Conservation (phyloP, 352 stramenopile genomes). For the Phytophthora colocasiae region DNA sequence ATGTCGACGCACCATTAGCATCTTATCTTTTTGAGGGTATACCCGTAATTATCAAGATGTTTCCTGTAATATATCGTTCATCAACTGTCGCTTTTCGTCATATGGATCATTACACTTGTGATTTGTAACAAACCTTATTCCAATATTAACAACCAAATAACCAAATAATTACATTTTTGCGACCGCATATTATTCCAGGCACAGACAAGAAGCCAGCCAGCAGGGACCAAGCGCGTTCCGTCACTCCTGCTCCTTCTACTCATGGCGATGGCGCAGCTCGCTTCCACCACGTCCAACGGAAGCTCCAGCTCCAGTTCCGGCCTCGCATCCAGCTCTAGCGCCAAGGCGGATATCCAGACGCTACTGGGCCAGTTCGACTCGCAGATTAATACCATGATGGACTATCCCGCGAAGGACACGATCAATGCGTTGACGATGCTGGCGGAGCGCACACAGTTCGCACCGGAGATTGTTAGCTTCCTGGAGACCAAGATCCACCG, state of each 20-base stretch:
- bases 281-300: conserved; percentile 24
- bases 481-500: conserved; percentile 91
- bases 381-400: conserved; percentile 88
- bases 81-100: background rate
- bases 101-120: background rate
- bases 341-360: conserved; percentile 51
- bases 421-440: conserved; percentile 92
- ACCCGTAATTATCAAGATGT: background rate
- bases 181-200: conserved; percentile 19
- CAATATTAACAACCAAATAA: background rate
- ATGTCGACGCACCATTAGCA: background rate
- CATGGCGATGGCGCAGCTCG: conserved; percentile 65
- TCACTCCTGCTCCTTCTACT: conserved; percentile 2
- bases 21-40: background rate
- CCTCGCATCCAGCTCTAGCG: background rate
- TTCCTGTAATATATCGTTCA: conserved; percentile 12
- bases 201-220: conserved; percentile 40
- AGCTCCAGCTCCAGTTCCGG: background rate
- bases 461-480: conserved; percentile 87
- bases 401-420: conserved; percentile 89
- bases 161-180: background rate
- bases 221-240: background rate
- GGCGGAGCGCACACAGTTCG: conserved; percentile 76
- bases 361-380: conserved; percentile 81
- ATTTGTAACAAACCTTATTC: background rate